Base-by-base conservation (phyloP, 2,329 filamentous ascomycete genomes). In the Phaeosphaeriaceae sp. region DNA sequence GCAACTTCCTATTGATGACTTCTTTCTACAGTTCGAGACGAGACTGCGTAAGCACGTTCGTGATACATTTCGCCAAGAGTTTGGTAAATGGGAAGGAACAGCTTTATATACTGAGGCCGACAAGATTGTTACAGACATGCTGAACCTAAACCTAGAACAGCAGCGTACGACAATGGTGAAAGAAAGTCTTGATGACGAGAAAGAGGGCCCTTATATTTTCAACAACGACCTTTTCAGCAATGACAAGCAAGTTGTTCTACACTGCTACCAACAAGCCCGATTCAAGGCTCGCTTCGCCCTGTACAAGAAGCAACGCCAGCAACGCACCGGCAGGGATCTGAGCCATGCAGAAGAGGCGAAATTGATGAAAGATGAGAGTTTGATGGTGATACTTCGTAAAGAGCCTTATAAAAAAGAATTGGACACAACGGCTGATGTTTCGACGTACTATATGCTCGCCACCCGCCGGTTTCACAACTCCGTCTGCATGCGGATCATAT, bases 391-490 rank as follows among this genome's bases (percentile, higher is more conserved):
- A 20, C 74, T 90, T 9, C 80, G 79, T 0, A 67, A 75, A 0
- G 88, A 91, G 59, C 76, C 78, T 0, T 90, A 84, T 57, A 66
- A 76, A 1, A 70, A 74, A 0, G 87, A 90, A 63, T 70, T 92
- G 0, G 76, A 80, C 7, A 82, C 88, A 0, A 81, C 88, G 0
- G 79, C 85, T 0, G 84, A 84, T 3, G 79, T 89, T 36, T 77
- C 86, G 0, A 87, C 82, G 0, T 92, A 91, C 67, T 92, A 92
- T 63, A 78, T 83, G 38, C 81, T 87, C 4, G 87, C 88, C 0
- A 81, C 84, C 0, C 74, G 79, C 28, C 81, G 87, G 1, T 88
- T 90, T 59, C 78, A 84, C 0, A 87, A 92, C 21, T 65, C 66
- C 0, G 61, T 81, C 4, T 72, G 64, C 20, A 71, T 73, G 58